Evolutionary conservation across 2,329 filamentous ascomycete genomes (phyloP).

Genomic region (Ascomycota sp.): DNA sequence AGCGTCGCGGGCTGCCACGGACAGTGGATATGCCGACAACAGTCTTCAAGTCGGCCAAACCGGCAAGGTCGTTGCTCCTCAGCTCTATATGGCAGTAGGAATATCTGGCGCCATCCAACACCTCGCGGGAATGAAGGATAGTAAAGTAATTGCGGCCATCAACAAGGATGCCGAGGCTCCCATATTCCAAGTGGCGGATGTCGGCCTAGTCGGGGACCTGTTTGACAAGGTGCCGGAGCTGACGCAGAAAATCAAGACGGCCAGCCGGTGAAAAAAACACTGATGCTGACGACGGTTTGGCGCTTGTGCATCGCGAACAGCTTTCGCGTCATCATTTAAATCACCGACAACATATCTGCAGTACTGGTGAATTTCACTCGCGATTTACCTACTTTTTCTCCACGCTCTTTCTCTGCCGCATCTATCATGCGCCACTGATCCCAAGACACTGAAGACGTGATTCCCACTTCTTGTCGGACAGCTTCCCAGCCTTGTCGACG

Average conservation of each 20-base stretch:
- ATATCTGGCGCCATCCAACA: slow-evolving; percentile 97
- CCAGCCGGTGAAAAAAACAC: slow-evolving; percentile 14
- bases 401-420: slow-evolving; percentile 48
- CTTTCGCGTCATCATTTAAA: slow-evolving; percentile 13
- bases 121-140: slow-evolving; percentile 98
- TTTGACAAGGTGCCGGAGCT: slow-evolving; percentile 92
- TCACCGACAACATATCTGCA: slow-evolving; percentile 34
- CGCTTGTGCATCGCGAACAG: neutral
- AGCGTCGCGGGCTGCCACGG: slow-evolving; percentile 83
- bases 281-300: neutral
- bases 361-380: slow-evolving; percentile 48
- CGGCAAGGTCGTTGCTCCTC: slow-evolving; percentile 91
- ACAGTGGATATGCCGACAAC: slow-evolving; percentile 96
- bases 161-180: slow-evolving; percentile 96
- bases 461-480: slow-evolving; percentile 36
- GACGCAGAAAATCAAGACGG: slow-evolving; percentile 88
- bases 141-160: slow-evolving; percentile 96
- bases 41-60: slow-evolving; percentile 96
- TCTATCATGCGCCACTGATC: slow-evolving; percentile 73
- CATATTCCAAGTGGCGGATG: slow-evolving; percentile 95
- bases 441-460: slow-evolving; percentile 52
- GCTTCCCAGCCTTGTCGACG: slow-evolving; percentile 68
- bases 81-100: slow-evolving; percentile 86
- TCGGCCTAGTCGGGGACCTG: slow-evolving; percentile 83
- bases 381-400: slow-evolving; percentile 48